phyloP scores from a whole-genome alignment of 2,329 filamentous ascomycete species.

The Ambrosiella beaveri region DNA sequence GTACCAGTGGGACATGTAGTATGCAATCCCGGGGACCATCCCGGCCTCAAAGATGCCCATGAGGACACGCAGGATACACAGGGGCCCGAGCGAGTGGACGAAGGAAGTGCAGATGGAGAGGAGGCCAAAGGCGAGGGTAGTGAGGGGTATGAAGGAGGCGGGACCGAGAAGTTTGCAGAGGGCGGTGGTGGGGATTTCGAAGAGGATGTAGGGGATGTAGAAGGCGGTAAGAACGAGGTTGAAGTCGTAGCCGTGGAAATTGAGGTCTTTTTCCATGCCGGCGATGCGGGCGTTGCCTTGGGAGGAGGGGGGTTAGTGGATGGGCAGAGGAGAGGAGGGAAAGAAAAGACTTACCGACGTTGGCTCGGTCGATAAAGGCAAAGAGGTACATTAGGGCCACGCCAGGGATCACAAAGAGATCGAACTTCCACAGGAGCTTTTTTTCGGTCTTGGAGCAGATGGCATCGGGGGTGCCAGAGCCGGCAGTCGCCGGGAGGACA shows the following conservation, averaged over 20 bases:
- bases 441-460: slow-evolving; percentile 29
- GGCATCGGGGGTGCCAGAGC: too few species aligned
- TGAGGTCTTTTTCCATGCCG: slow-evolving; percentile 44
- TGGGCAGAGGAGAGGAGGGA: not conserved
- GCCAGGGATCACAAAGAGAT: slow-evolving; percentile 46
- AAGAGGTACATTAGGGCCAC: slow-evolving; percentile 52
- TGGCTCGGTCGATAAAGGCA: slow-evolving; percentile 59
- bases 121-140: slow-evolving; percentile 45
- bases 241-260: slow-evolving; percentile 46
- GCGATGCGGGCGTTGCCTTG: slow-evolving; percentile 51
- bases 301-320: not conserved
- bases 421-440: slow-evolving; percentile 44
- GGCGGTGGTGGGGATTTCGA: slow-evolving; percentile 53
- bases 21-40: slow-evolving; percentile 57
- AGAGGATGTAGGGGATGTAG: slow-evolving; percentile 57
- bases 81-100: slow-evolving; percentile 33
- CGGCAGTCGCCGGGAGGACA: too few species aligned
- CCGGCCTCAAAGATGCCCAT: slow-evolving; percentile 56
- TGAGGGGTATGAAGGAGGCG: slow-evolving; percentile 50
- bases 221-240: slow-evolving; percentile 51
- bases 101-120: slow-evolving; percentile 49
- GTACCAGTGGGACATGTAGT: slow-evolving; percentile 58
- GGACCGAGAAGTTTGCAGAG: slow-evolving; percentile 55
- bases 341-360: slow-evolving; percentile 39
- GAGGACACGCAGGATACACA: slow-evolving; percentile 47